Conservation (phyloP, 2,329 filamentous ascomycete species). For the Herpotrichia juniperi region DNA sequence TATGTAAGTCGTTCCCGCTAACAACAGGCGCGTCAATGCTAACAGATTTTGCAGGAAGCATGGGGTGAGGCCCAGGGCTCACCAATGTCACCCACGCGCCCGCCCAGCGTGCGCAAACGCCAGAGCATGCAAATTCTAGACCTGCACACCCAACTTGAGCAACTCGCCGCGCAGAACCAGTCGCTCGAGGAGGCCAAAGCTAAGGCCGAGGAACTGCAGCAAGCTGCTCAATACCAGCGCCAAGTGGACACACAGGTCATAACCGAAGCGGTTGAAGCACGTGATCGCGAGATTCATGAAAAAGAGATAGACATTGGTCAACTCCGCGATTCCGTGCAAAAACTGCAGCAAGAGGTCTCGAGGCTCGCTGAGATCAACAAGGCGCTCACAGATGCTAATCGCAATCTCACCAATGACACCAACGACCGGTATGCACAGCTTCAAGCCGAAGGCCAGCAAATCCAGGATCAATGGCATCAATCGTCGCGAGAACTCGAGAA, state of each 20-base stretch:
- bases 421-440: slow-evolving; percentile 72
- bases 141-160: slow-evolving; percentile 83
- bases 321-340: slow-evolving; percentile 78
- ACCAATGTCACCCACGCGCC: slow-evolving; percentile 89
- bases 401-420: slow-evolving; percentile 76
- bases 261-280: slow-evolving; percentile 63
- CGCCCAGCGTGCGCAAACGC: slow-evolving; percentile 93
- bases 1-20: slow-evolving; percentile 71
- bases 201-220: slow-evolving; percentile 70
- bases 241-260: slow-evolving; percentile 58
- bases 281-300: slow-evolving; percentile 74
- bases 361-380: slow-evolving; percentile 84
- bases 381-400: slow-evolving; percentile 77
- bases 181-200: slow-evolving; percentile 74
- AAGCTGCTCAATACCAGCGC: slow-evolving; percentile 60
- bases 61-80: slow-evolving; percentile 90
- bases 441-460: slow-evolving; percentile 66
- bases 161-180: slow-evolving; percentile 84
- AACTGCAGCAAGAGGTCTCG: slow-evolving; percentile 80
- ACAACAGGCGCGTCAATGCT: slow-evolving; percentile 21
- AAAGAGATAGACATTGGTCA: slow-evolving; percentile 86
- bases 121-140: slow-evolving; percentile 96
- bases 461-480: slow-evolving; percentile 61
- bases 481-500: slow-evolving; percentile 72
- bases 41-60: slow-evolving; percentile 72